A percentile compares a stretch with the other conserved stretches of the same genome.
These are phyloP conservation scores for Olyra latifolia DNA, from an alignment of 176 grass and related monocot species.

Conservation along the genomic window DNA sequence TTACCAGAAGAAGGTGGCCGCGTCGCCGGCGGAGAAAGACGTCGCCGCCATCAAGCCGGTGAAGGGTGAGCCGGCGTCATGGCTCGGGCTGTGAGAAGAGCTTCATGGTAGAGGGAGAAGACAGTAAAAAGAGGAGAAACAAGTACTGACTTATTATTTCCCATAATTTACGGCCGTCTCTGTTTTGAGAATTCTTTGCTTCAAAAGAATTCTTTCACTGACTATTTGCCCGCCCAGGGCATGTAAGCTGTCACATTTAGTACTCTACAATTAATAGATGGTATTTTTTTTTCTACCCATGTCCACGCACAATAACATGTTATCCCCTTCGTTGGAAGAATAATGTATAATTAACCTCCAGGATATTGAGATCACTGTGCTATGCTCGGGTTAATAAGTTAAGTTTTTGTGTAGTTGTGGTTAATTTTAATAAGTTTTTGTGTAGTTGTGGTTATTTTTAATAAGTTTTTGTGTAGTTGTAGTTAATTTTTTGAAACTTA, in stretches of 20 bases:
- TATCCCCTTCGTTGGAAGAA: not conserved
- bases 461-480: too few species aligned
- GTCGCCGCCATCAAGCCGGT: not conserved
- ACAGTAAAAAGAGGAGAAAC: not conserved
- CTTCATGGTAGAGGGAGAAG: not conserved
- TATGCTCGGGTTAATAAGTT: not conserved
- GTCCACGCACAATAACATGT: not conserved
- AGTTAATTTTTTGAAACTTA: too few species aligned
- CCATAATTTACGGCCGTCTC: not conserved
- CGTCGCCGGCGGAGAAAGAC: not conserved
- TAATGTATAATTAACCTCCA: not conserved
- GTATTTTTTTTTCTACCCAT: not conserved
- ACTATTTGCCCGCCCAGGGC: not conserved
- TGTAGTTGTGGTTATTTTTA: too few species aligned
- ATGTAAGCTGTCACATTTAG: not conserved
- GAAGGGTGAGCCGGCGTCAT: constrained; percentile 12
- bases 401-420: too few species aligned
- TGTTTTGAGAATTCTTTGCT: constrained; percentile 26
- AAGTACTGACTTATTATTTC: constrained; percentile 14
- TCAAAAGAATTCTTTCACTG: not conserved
- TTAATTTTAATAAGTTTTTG: too few species aligned
- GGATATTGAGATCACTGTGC: not conserved
- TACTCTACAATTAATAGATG: not conserved
- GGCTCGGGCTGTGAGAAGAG: constrained; percentile 28
- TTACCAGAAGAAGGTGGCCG: not conserved